Percentiles rank a stretch among this genome's conserved stretches.
phyloP scores from a whole-genome alignment of 2,329 filamentous ascomycete species.

The Arthrobotrys musiformis region DNA sequence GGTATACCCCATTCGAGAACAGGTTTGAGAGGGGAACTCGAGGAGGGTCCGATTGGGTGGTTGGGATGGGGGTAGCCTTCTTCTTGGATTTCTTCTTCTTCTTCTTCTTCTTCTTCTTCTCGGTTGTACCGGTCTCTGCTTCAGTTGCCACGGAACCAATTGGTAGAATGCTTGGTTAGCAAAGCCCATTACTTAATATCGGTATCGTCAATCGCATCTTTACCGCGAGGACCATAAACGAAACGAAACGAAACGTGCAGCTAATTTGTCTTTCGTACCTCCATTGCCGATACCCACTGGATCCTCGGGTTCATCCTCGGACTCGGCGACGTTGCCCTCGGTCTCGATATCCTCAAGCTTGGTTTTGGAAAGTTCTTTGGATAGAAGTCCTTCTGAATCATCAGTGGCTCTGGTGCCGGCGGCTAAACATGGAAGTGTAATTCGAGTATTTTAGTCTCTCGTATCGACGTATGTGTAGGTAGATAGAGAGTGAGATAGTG shows the following conservation, averaged over 20 bases:
- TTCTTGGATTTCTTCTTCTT: slow-evolving; percentile 83
- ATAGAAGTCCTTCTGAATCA: neutral
- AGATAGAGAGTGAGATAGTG: neutral
- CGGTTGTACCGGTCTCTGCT: slow-evolving; percentile 32
- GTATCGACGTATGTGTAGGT: neutral
- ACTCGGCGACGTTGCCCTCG: slow-evolving; percentile 14
- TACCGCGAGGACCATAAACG: too few relatives aligned
- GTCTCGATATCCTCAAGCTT: slow-evolving; percentile 2
- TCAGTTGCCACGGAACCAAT: neutral
- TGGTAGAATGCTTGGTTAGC: neutral
- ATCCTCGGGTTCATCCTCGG: slow-evolving; percentile 33
- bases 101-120: slow-evolving; percentile 77
- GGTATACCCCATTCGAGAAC: slow-evolving; percentile 78
- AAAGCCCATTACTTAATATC: too few relatives aligned
- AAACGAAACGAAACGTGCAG: neutral
- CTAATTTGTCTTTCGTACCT: slow-evolving; percentile 9
- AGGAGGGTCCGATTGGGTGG: slow-evolving; percentile 79
- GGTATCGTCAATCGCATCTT: too few relatives aligned
- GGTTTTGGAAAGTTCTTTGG: neutral
- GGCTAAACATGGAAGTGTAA: neutral
- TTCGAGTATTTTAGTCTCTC: neutral
- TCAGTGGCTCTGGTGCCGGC: neutral
- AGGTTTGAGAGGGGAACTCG: slow-evolving; percentile 78
- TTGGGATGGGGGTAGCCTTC: slow-evolving; percentile 74
- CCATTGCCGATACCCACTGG: neutral